Base-by-base conservation (phyloP, 2,329 filamentous ascomycete species). In the Aspergillus latus region DNA sequence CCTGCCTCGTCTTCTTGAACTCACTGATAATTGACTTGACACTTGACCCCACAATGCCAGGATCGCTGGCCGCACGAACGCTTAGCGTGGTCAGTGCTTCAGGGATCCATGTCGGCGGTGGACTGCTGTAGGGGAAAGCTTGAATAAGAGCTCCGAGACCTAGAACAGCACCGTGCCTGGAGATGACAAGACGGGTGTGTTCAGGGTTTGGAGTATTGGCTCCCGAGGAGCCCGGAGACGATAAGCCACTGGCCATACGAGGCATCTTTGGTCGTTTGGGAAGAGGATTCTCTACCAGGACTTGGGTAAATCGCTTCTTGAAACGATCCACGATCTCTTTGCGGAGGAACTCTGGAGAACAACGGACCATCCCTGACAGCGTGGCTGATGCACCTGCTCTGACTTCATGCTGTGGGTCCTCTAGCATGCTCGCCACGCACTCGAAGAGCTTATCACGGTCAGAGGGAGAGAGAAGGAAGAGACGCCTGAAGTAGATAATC, bases 1-100 rank as follows among this genome's bases (percentile, higher is more conserved):
- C 94, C 74, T 99, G 94, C 72, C 94, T 87, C 45, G 94, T 99
- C 84, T 99, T 99, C 80, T 99, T 99, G 81, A 99, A 99, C 68
- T 99, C 95, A 59, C 92, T 92, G 62, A 99, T 79, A 36, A 97
- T 92, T 15, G 83, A 84, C 82, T 99, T 99, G 9, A 96, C 95
- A 58, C 93, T 94, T 76, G 96, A 96, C 2, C 94, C 94, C 53
- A 99, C 92, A 57, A 95, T 88, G 0, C 94, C 94, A 0, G 91
- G 86, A 68, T 99, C 94, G 46, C 85, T 90, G 1, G 93, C 92
- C 8, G 95, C 92, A 63, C 88, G 87, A 36, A 88, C 85, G 5
- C 93, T 95, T 61, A 99, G 76, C 9, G 88, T 88, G 9, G 93
- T 92, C 52, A 99, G 78, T 28, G 96, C 88, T 67, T 95, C 92